Percentiles rank a stretch among this genome's conserved stretches.
Evolutionary conservation across 1,139 yeast genomes (phyloP).

Genomic region (Pichia sp.): DNA sequence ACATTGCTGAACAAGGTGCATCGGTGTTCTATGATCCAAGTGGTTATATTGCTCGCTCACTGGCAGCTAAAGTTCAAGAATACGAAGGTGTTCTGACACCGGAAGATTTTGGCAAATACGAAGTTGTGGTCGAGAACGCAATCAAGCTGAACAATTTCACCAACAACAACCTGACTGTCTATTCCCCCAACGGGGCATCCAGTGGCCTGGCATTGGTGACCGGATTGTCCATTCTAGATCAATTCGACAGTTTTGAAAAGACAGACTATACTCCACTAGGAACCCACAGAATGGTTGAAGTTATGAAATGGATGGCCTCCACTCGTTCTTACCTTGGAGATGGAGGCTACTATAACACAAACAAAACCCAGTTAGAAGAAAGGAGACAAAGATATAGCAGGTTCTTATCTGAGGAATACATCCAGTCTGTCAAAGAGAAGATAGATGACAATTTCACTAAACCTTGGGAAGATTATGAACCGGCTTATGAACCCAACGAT

Average conservation of each 20-base stretch:
- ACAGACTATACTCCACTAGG: slow-evolving; percentile 42
- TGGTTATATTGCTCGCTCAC: slow-evolving; percentile 42
- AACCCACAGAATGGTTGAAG: slow-evolving; percentile 71
- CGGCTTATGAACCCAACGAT: slow-evolving; percentile 67
- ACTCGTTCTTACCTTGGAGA: slow-evolving; percentile 84
- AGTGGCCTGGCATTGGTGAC: slow-evolving; percentile 79
- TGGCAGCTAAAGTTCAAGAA: slow-evolving; percentile 35
- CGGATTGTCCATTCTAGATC: slow-evolving; percentile 56
- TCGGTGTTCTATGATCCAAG: slow-evolving; percentile 77
- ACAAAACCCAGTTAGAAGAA: slow-evolving; percentile 22
- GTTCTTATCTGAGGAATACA: slow-evolving; percentile 49
- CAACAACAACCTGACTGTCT: slow-evolving; percentile 46
- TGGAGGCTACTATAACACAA: slow-evolving; percentile 34
- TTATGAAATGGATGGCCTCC: slow-evolving; percentile 92
- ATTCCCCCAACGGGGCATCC: slow-evolving; percentile 72
- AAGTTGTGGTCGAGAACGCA: slow-evolving; percentile 55
- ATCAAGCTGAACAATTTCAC: slow-evolving; percentile 40
- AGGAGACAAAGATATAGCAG: slow-evolving; percentile 31
- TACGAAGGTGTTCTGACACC: slow-evolving; percentile 42
- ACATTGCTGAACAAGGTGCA: slow-evolving; percentile 71
- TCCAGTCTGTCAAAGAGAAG: slow-evolving; percentile 40
- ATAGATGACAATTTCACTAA: slow-evolving; percentile 55
- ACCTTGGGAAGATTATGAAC: slow-evolving; percentile 69
- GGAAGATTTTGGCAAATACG: slow-evolving; percentile 63
- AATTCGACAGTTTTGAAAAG: slow-evolving; percentile 32